These are phyloP conservation scores for Penicilliopsis zonata DNA, from an alignment of 495 filamentous ascomycete species.

Conservation along the genomic window DNA sequence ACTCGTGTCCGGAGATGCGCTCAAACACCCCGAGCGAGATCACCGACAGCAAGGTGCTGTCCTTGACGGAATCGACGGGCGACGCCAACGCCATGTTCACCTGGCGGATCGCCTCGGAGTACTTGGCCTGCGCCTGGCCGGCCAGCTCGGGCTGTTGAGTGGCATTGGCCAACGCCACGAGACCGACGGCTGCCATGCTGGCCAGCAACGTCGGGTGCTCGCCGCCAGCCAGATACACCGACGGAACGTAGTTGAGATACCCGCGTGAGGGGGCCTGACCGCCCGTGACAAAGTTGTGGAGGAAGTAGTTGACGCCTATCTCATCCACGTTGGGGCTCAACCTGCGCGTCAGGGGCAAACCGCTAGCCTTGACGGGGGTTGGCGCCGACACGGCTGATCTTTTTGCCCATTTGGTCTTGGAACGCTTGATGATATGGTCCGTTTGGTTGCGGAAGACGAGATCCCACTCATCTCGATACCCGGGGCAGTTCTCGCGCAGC, in stretches of 20 bases:
- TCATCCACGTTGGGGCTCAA: constrained; percentile 14
- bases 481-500: too few relatives aligned
- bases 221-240: constrained; percentile 11
- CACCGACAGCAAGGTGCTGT: constrained; percentile 46
- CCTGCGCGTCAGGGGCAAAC: too few relatives aligned
- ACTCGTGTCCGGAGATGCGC: constrained; percentile 30
- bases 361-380: too few relatives aligned
- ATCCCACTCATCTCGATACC: too few relatives aligned
- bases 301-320: constrained; percentile 23
- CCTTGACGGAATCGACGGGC: constrained; percentile 39
- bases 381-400: too few relatives aligned
- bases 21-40: constrained; percentile 49
- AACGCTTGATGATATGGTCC: too few relatives aligned
- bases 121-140: constrained; percentile 23
- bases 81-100: constrained; percentile 38
- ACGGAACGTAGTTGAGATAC: constrained; percentile 19
- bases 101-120: constrained; percentile 23
- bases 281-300: constrained; percentile 19
- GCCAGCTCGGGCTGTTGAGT: constrained; percentile 19
- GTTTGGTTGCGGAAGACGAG: too few relatives aligned
- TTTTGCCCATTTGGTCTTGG: too few relatives aligned
- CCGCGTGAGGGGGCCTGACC: constrained; percentile 13
- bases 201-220: constrained; percentile 20
- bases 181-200: constrained; percentile 33
- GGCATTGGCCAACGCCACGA: constrained; percentile 26